These are phyloP conservation scores for Aegilops speltoides DNA, from an alignment of 176 grass and related monocot species.

Conservation along the genomic window DNA sequence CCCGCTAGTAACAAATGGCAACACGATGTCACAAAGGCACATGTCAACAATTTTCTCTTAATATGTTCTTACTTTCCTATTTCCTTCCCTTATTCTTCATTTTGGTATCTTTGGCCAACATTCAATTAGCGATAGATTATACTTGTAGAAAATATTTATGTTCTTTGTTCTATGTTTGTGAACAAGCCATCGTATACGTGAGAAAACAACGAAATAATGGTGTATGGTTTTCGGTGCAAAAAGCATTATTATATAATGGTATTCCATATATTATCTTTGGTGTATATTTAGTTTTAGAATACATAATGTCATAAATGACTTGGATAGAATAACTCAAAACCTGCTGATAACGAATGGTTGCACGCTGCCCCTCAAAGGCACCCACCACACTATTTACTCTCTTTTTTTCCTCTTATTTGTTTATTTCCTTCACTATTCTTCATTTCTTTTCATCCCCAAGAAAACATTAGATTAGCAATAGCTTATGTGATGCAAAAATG, in stretches of 20 bases:
- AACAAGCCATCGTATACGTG: background rate
- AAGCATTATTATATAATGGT: background rate
- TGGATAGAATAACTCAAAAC: background rate
- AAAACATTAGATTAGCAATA: no score
- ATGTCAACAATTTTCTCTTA: background rate
- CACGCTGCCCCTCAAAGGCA: background rate
- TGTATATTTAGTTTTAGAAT: background rate
- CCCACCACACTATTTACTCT: background rate
- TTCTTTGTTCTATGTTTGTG: background rate
- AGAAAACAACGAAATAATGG: background rate
- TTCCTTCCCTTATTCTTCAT: background rate
- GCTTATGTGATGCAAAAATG: no score
- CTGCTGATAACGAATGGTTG: background rate
- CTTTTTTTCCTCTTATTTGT: no score
- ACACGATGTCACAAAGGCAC: background rate
- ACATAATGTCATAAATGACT: background rate
- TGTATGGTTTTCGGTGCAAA: background rate
- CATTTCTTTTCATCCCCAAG: no score
- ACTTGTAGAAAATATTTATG: no score
- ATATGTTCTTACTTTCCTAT: background rate
- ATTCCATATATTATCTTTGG: background rate
- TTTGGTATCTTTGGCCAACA: background rate
- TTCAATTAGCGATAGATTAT: background rate
- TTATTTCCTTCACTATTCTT: no score
- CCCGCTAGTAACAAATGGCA: background rate